Conservation (phyloP, 1,284 basidiomycete genomes). For the Trichosporon ovoides region DNA sequence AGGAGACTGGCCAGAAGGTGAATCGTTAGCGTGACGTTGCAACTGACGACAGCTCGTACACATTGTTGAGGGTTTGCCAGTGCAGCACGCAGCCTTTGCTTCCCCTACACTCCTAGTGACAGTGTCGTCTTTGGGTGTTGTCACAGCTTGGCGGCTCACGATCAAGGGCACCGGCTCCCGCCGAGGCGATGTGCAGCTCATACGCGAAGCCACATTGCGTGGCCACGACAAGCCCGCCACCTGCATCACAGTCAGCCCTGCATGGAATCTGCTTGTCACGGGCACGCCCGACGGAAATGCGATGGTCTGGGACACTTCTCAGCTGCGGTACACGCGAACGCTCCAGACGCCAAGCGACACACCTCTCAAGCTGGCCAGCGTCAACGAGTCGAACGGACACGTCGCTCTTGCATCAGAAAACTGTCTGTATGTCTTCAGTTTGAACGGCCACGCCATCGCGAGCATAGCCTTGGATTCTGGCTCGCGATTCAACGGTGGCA, state of each 20-base stretch:
- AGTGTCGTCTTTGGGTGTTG: conserved; percentile 67
- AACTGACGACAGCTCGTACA: conserved; percentile 57
- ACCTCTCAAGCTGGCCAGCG: conserved; percentile 63
- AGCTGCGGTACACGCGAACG: conserved; percentile 67
- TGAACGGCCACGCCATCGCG: conserved; percentile 48
- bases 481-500: conserved; percentile 39
- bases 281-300: conserved; percentile 77
- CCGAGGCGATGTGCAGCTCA: conserved; percentile 40
- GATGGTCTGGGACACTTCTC: conserved; percentile 85
- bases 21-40: background rate
- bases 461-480: conserved; percentile 27
- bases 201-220: conserved; percentile 67
- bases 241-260: conserved; percentile 66
- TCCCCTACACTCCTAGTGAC: conserved; percentile 67
- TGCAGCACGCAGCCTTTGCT: conserved; percentile 69
- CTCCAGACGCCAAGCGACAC: conserved; percentile 60
- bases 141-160: conserved; percentile 68
- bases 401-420: conserved; percentile 40
- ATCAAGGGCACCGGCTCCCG: conserved; percentile 31
- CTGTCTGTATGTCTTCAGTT: conserved; percentile 43
- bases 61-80: conserved; percentile 66
- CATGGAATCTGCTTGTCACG: conserved; percentile 79
- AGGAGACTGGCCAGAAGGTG: conserved; percentile 32
- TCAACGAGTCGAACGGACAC: conserved; percentile 76
- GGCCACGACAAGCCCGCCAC: conserved; percentile 65